phyloP scores from a whole-genome alignment of 768 basidiomycete species.

The Clavulina sp. region DNA sequence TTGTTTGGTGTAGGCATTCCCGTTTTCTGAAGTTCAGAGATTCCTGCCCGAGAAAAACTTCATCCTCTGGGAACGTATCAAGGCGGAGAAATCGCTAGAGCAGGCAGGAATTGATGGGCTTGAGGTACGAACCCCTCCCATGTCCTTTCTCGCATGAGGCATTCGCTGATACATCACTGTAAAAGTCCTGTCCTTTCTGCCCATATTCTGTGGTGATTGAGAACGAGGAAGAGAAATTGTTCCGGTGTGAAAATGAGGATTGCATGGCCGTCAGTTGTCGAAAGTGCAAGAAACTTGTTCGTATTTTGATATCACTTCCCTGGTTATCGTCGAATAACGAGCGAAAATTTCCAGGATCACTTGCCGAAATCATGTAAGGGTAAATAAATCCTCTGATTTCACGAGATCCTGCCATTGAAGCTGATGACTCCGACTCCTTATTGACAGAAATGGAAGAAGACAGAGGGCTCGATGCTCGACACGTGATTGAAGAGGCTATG shows the following conservation, averaged over 20 bases:
- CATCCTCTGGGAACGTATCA: constrained; percentile 21
- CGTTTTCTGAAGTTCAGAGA: constrained; percentile 39
- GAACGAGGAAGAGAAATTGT: constrained; percentile 43
- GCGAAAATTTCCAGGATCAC: constrained; percentile 39
- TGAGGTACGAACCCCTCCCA: constrained; percentile 21
- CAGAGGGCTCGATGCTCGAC: constrained; percentile 51
- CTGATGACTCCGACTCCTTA: neutral
- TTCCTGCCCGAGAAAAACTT: constrained; percentile 34
- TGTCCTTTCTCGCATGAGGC: neutral
- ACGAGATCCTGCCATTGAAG: neutral
- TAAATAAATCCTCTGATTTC: constrained; percentile 15
- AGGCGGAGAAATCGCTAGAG: constrained; percentile 63
- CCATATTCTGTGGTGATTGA: constrained; percentile 74
- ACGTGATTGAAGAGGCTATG: constrained; percentile 86
- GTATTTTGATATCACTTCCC: constrained; percentile 12
- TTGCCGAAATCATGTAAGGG: constrained; percentile 68
- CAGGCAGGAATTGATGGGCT: constrained; percentile 60
- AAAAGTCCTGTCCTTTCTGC: constrained; percentile 67
- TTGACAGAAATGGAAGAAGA: constrained; percentile 55
- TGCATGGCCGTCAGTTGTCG: constrained; percentile 69
- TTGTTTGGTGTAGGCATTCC: neutral
- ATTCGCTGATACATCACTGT: neutral
- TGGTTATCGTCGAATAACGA: constrained; percentile 1
- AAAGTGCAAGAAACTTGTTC: constrained; percentile 52
- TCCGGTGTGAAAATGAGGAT: constrained; percentile 32